Evolutionary conservation across 441 rosid species (phyloP), one percentile per base, ranked within the genome.

Genomic region (Isatis lusitanica): DNA sequence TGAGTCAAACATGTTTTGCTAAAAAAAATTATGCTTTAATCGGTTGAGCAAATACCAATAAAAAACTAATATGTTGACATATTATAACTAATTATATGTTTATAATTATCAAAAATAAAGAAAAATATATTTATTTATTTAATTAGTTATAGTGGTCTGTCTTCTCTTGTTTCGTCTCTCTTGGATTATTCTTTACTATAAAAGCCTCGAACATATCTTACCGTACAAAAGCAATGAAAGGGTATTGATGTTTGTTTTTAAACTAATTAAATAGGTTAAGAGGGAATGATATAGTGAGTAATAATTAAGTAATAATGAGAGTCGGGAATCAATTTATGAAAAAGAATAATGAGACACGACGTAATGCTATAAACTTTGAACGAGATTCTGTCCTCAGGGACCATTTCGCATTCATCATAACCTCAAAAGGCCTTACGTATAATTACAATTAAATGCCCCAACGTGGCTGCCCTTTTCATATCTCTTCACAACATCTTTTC

Each of bases 351-450:
- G 39, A 30, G 60, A 55, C 60, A 55, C 39, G 60, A 55, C 6
- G 39, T 55, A 55, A 55, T 55, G 60, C 13, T 55, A 44, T 58
- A 38, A 6, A 65, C 46, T 24, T 60, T 38, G 10, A 74, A 47
- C 13, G 67, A 38, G 63, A 75, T 62, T 68, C 53, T 65, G 74
- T 68, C 72, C 35, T 16, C 66, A 70, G 76, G 80, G 76, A 70
- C 80, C 76, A 76, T 71, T 47, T 70, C 63, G 67, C 72, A 70
- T 70, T 70, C 76, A 76, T 70, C 76, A 76, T 50, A 64, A 70
- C 79, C 61, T 57, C 52, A 57, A 70, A 70, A 70, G 51, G 47
- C 30, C 56, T 76, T 47, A 46, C 39, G 53, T 53, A 38, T 46
- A 43, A 51, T 42, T 31, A 61, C 24, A 69, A 69, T 52, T 62